Evolutionary conservation across 805 yeast genomes (phyloP).

Genomic region (Candida parachauliodes): DNA sequence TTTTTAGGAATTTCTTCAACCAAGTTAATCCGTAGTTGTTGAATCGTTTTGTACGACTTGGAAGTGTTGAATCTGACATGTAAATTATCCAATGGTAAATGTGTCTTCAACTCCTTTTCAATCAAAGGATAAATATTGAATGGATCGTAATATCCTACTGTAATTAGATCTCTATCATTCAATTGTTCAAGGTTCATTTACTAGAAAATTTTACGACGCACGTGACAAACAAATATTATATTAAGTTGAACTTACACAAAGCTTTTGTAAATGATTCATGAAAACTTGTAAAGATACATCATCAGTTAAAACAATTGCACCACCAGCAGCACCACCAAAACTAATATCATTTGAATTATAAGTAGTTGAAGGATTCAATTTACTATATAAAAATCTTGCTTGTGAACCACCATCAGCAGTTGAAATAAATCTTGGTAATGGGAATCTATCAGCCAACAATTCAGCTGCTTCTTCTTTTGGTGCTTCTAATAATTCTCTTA

Average conservation of each 20-base stretch:
- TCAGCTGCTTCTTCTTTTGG: conserved; percentile 93
- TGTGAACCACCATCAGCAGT: conserved; percentile 99
- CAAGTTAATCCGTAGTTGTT: conserved; percentile 50
- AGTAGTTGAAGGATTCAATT: conserved; percentile 89
- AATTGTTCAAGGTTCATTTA: conserved; percentile 9
- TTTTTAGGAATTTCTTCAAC: conserved; percentile 54
- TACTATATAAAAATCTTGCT: conserved; percentile 92
- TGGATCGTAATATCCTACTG: conserved; percentile 72
- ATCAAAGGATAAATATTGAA: conserved; percentile 52
- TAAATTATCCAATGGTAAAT: conserved; percentile 57
- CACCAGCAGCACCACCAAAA: conserved; percentile 49
- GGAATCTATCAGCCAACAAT: conserved; percentile 88
- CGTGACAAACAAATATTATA: conserved; percentile 1
- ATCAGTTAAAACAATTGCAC: conserved; percentile 89
- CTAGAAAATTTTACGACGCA: background rate
- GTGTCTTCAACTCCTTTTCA: conserved; percentile 37
- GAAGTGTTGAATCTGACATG: conserved; percentile 59
- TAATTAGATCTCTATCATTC: conserved; percentile 16
- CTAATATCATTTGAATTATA: conserved; percentile 58
- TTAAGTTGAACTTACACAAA: conserved; percentile 58
- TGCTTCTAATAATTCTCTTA: conserved; percentile 79
- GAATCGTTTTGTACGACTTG: conserved; percentile 61
- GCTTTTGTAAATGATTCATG: conserved; percentile 89
- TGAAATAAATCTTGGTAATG: conserved; percentile 94
- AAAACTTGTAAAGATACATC: conserved; percentile 93